These are phyloP conservation scores for Apiospora arundinis DNA, from an alignment of 2,329 filamentous ascomycete genomes.

Conservation along the genomic window DNA sequence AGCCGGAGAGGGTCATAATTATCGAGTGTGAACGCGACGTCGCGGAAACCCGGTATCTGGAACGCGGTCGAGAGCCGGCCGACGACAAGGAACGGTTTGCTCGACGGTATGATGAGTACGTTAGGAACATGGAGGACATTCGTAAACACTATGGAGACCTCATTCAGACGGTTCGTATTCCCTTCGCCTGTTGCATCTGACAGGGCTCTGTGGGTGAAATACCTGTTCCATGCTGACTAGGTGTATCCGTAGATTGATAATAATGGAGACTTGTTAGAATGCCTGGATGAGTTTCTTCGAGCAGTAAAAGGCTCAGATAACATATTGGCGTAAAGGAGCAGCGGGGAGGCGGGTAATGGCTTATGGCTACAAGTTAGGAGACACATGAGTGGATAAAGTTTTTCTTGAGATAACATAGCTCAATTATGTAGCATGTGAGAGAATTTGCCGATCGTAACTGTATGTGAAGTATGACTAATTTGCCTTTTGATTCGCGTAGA, in stretches of 20 bases:
- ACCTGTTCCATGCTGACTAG: neutral
- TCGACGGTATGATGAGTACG: slow-evolving; percentile 29
- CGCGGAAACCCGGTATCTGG: neutral
- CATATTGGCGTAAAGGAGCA: too few relatives aligned
- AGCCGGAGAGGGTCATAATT: neutral
- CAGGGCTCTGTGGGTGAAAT: too few relatives aligned
- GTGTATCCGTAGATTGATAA: neutral
- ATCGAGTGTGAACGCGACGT: neutral
- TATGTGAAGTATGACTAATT: neutral
- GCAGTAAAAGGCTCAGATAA: neutral
- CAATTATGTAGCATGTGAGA: too few relatives aligned
- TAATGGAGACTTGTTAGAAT: too few relatives aligned
- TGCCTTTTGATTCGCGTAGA: neutral
- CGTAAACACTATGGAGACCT: slow-evolving; percentile 26
- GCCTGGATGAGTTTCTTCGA: too few relatives aligned
- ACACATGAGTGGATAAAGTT: too few relatives aligned
- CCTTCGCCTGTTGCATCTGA: too few relatives aligned
- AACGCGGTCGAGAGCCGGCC: slow-evolving; percentile 24
- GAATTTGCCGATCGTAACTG: too few relatives aligned
- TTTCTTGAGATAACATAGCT: too few relatives aligned
- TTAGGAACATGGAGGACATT: slow-evolving; percentile 29
- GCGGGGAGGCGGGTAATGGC: too few relatives aligned
- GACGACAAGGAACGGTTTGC: slow-evolving; percentile 30
- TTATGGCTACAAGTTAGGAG: too few relatives aligned
- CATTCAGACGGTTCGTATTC: slow-evolving; percentile 23